Evolutionary conservation across 495 filamentous ascomycete species (phyloP).

Genomic region (Aspergillus coremiiformis): DNA sequence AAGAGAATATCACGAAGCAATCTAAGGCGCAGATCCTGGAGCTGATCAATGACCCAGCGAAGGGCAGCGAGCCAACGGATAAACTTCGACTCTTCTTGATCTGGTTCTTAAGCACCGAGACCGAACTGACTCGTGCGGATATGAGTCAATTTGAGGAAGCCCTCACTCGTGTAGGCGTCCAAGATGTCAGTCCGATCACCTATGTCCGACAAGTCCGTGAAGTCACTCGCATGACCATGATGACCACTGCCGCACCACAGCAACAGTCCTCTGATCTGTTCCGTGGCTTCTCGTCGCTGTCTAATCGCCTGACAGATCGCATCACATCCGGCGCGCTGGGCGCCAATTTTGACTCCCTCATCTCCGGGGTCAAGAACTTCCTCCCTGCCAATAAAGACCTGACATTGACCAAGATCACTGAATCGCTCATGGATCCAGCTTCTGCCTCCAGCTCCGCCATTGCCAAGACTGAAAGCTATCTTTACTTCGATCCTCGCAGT

Average conservation of each 20-base stretch:
- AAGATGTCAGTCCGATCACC: slow-evolving; percentile 62
- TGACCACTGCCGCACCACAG: slow-evolving; percentile 72
- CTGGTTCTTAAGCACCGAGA: slow-evolving; percentile 94
- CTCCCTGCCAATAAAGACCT: slow-evolving; percentile 90
- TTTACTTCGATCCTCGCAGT: slow-evolving; percentile 96
- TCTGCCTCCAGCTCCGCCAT: slow-evolving; percentile 85
- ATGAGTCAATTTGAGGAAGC: slow-evolving; percentile 86
- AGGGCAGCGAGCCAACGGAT: slow-evolving; percentile 77
- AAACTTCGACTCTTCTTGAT: slow-evolving; percentile 93
- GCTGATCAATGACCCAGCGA: slow-evolving; percentile 69
- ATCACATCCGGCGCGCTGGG: slow-evolving; percentile 85
- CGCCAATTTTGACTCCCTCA: slow-evolving; percentile 88
- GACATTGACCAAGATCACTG: slow-evolving; percentile 94
- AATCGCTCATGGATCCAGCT: slow-evolving; percentile 96
- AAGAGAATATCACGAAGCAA: slow-evolving; percentile 90
- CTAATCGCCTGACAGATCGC: slow-evolving; percentile 83
- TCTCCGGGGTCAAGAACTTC: slow-evolving; percentile 99
- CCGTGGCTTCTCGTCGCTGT: slow-evolving; percentile 81
- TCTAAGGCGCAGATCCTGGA: slow-evolving; percentile 86
- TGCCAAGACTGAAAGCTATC: slow-evolving; percentile 92
- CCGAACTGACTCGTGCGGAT: slow-evolving; percentile 72
- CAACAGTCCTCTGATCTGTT: slow-evolving; percentile 69
- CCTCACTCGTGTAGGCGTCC: slow-evolving; percentile 62
- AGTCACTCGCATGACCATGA: slow-evolving; percentile 97
- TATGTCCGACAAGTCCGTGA: slow-evolving; percentile 91